A percentile compares a stretch with the other conserved stretches of the same genome.
Conservation (phyloP, 1,139 yeast genomes). For the Suhomyces taliae region DNA sequence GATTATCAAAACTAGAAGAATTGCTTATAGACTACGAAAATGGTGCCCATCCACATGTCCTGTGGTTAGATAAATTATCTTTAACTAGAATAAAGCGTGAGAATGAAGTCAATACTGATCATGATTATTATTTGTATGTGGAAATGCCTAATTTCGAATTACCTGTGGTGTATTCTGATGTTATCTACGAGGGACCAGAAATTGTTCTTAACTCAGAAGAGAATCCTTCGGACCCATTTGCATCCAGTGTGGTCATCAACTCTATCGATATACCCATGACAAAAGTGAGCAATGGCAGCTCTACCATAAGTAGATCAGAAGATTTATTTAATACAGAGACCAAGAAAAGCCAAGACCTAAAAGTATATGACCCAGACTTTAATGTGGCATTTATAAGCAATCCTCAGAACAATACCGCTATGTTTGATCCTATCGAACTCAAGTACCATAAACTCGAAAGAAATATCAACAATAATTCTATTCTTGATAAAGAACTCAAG, state of each 20-base stretch:
- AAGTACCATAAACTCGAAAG: constrained; percentile 85
- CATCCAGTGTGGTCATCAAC: constrained; percentile 33
- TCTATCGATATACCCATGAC: constrained; percentile 35
- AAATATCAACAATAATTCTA: constrained; percentile 67
- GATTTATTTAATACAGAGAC: not conserved
- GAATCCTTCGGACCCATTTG: constrained; percentile 9
- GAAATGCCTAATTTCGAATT: constrained; percentile 78
- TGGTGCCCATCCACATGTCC: constrained; percentile 60
- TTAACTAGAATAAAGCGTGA: constrained; percentile 47
- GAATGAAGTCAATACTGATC: constrained; percentile 21
- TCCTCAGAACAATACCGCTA: constrained; percentile 16
- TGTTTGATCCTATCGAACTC: constrained; percentile 85
- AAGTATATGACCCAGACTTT: constrained; percentile 44
- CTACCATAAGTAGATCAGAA: constrained; percentile 1
- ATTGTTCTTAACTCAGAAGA: constrained; percentile 16
- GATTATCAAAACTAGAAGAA: constrained; percentile 45
- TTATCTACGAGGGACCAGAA: constrained; percentile 20
- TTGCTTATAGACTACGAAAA: constrained; percentile 64
- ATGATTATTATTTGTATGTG: constrained; percentile 51
- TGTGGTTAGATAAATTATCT: constrained; percentile 77
- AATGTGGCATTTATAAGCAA: constrained; percentile 14
- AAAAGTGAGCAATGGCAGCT: constrained; percentile 4
- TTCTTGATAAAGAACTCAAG: constrained; percentile 79
- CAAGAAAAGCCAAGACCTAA: constrained; percentile 16
- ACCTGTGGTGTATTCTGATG: constrained; percentile 78